phyloP scores from a whole-genome alignment of 1,139 yeast genomes.

The Kazachstania sp. region DNA sequence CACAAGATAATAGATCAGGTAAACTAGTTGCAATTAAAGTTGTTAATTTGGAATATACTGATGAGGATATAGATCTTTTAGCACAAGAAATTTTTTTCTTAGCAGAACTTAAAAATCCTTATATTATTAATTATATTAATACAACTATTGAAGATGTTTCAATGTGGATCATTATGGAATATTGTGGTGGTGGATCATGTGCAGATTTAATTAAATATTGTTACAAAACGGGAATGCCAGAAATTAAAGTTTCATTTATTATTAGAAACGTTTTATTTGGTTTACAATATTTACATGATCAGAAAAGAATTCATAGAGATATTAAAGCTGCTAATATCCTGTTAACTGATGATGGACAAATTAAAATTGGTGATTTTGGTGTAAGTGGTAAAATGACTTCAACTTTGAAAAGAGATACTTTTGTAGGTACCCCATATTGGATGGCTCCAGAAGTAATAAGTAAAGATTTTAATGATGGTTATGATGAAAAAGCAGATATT shows the following conservation, averaged over 20 bases:
- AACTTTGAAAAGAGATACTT: slow-evolving; percentile 54
- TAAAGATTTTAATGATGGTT: slow-evolving; percentile 38
- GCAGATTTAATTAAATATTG: slow-evolving; percentile 53
- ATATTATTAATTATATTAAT: slow-evolving; percentile 56
- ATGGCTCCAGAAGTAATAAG: slow-evolving; percentile 76
- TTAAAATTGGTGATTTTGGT: slow-evolving; percentile 80
- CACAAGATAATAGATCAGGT: slow-evolving; percentile 28
- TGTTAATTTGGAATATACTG: slow-evolving; percentile 62
- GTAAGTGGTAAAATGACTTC: slow-evolving; percentile 73
- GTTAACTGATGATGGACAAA: slow-evolving; percentile 50
- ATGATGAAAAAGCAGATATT: slow-evolving; percentile 73
- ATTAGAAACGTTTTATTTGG: slow-evolving; percentile 56
- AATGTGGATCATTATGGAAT: slow-evolving; percentile 89
- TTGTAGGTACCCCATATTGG: slow-evolving; percentile 90
- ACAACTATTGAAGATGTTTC: slow-evolving; percentile 55
- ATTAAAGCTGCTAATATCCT: slow-evolving; percentile 77
- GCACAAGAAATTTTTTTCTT: slow-evolving; percentile 71
- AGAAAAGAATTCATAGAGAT: slow-evolving; percentile 73
- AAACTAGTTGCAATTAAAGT: slow-evolving; percentile 64
- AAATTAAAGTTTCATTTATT: slow-evolving; percentile 50
- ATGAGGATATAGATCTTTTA: slow-evolving; percentile 60
- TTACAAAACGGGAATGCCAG: slow-evolving; percentile 43
- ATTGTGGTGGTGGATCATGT: slow-evolving; percentile 88
- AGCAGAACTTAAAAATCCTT: slow-evolving; percentile 53
- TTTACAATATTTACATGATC: slow-evolving; percentile 60